Evolutionary conservation across 2,329 filamentous ascomycete genomes (phyloP).

Genomic region (Penicillium sp.): DNA sequence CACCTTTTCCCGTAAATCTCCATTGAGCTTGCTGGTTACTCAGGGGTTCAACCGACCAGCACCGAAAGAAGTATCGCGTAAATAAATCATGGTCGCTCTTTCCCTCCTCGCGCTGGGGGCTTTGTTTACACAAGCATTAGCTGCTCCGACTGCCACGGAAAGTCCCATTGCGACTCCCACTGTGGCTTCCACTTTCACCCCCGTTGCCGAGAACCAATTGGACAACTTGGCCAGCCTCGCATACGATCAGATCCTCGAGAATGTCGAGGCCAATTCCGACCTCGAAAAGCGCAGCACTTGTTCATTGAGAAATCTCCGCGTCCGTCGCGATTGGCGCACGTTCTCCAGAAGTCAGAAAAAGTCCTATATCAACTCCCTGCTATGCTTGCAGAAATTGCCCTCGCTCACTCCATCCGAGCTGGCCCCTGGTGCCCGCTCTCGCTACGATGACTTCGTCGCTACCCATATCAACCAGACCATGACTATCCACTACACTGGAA

Average conservation of each 20-base stretch:
- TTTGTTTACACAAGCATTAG: slow-evolving; percentile 13
- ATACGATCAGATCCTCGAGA: slow-evolving; percentile 10
- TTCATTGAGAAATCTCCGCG: slow-evolving; percentile 16
- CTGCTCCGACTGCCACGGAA: slow-evolving; percentile 12
- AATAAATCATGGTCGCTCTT: slow-evolving; percentile 16
- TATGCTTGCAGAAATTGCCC: slow-evolving; percentile 44
- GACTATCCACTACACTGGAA: slow-evolving; percentile 41
- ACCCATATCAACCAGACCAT: slow-evolving; percentile 50
- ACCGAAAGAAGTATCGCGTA: too few relatives aligned
- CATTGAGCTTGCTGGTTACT: neutral
- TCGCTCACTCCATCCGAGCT: slow-evolving; percentile 33
- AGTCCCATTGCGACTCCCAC: neutral
- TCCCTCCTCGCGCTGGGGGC: slow-evolving; percentile 14
- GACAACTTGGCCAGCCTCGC: slow-evolving; percentile 16
- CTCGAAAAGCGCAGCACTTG: slow-evolving; percentile 12
- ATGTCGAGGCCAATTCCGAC: neutral
- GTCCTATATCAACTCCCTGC: slow-evolving; percentile 46
- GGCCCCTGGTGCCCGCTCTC: slow-evolving; percentile 45
- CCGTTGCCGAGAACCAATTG: slow-evolving; percentile 15
- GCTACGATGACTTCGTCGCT: slow-evolving; percentile 52
- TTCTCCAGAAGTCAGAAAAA: slow-evolving; percentile 35
- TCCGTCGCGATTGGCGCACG: slow-evolving; percentile 30
- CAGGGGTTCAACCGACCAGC: neutral
- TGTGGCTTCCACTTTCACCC: slow-evolving; percentile 5
- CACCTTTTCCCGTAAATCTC: too few relatives aligned